Evolutionary conservation across 495 filamentous ascomycete species (phyloP), one percentile per base, ranked within the genome.

Genomic region (Penicillium riverlandense): DNA sequence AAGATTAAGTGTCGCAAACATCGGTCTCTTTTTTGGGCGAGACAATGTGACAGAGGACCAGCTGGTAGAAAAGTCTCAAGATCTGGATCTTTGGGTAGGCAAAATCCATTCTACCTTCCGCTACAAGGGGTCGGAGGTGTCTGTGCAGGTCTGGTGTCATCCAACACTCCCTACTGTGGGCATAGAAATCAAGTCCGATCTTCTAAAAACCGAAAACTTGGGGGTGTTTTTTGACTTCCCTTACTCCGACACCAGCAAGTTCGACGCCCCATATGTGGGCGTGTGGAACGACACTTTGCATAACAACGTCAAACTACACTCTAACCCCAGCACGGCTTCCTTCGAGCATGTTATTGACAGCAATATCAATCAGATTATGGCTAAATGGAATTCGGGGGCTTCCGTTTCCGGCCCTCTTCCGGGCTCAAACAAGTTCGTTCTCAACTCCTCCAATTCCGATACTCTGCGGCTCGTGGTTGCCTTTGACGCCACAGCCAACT

Each of bases 31-130:
- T n/a, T 54, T 44, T 28, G 27, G 30, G 9, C 44, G 38, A 14
- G n/a, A 38, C 1, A 35, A 47, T 34, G 35, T 50, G n/a, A 41
- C 47, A 4, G 44, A 38, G 8, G 37, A 50, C 6, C 22, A 45
- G 9, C 2, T 54, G 12, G 6, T 31, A 8, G 35, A 44, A 12
- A 47, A 29, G 8, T 33, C 29, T 9, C 52, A 50, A 14, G 29
- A 22, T 6, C 33, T 54, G 29, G 52, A 54, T 50, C 15, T 54
- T 7, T 48, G 48, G 32, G 35, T 33, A 6, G 51, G 51, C 4
- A 30, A 39, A 1, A 16, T 54, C 10, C n/a, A 11, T 8, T 54
- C 51, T 8, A 34, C 10, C 30, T 54, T 47, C 32, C 31, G 2
- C 12, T 50, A 41, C n/a, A 47, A 35, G 35, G 47, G 11, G 28